Conservation (phyloP, 2,329 filamentous ascomycete species). For the Clonostachys rosea region DNA sequence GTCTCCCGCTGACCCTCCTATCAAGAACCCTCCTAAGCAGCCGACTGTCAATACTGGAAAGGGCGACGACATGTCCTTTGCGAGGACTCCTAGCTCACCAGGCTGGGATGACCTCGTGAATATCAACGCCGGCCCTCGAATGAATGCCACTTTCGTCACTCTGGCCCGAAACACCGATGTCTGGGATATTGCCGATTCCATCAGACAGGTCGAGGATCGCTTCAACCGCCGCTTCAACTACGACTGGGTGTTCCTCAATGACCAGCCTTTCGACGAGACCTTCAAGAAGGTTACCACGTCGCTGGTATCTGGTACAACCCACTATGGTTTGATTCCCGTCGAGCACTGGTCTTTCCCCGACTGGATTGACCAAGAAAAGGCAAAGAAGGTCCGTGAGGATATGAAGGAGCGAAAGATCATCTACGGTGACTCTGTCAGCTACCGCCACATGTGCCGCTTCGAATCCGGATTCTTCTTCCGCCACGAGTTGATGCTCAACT, state of each 20-base stretch:
- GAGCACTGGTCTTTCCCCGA: conserved; percentile 98
- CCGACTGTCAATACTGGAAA: neutral
- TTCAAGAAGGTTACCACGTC: conserved; percentile 91
- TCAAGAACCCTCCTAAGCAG: neutral
- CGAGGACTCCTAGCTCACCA: conserved; percentile 44
- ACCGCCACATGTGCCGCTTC: conserved; percentile 99
- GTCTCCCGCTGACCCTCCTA: neutral
- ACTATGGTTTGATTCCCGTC: conserved; percentile 82
- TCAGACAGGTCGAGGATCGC: conserved; percentile 93
- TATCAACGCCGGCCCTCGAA: conserved; percentile 63
- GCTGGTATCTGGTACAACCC: conserved; percentile 86
- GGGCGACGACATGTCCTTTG: conserved; percentile 38
- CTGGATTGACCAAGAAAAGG: conserved; percentile 94
- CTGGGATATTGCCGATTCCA: conserved; percentile 95
- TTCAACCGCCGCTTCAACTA: conserved; percentile 98
- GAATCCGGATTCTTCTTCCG: conserved; percentile 99
- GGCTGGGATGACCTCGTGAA: conserved; percentile 47
- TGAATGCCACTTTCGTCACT: conserved; percentile 97
- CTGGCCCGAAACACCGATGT: conserved; percentile 89
- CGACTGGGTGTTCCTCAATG: conserved; percentile 99
- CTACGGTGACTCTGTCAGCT: conserved; percentile 94
- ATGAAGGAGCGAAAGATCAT: conserved; percentile 96
- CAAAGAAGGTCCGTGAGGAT: conserved; percentile 83
- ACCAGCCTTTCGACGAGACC: conserved; percentile 84
- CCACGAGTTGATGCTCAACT: conserved; percentile 88